Evolutionary conservation across 441 rosid genomes (phyloP), one percentile per base, ranked within the genome.

Genomic region (Pelargonium citronellum): DNA sequence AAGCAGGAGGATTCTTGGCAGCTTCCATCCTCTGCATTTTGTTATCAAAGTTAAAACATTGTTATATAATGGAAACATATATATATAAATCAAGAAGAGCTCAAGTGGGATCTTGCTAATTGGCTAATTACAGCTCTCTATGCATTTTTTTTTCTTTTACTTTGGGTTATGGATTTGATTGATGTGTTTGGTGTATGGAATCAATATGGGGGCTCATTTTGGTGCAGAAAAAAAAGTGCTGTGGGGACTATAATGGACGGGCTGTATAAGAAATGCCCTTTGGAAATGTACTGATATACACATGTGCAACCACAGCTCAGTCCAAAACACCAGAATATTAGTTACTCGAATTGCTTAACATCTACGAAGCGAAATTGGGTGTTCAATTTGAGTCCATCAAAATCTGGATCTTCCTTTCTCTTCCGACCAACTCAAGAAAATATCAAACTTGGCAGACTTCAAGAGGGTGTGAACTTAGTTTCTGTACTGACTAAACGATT

Each of bases 161-260:
- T 44, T 43, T 65, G 63, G 13, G 70, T 67, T 58, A 19, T 51
- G 49, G 79, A 78, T 81, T 78, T 85, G 91, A 87, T 85, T 85
- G 91, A 85, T 84, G 82, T 82, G 83, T 57, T 71, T 71, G 73
- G 74, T 10, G 8, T 75, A 68, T 80, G 86, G 82, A 83, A 85
- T 79, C 82, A 53, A 81, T 67, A n/a, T n/a, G 71, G 76, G 77
- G 66, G 13, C 64, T 81, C 74, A 74, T 75, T 74, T 67, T 27
- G 30, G 72, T 58, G 69, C 55, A 68, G 75, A 75, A 66, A 58
- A 71, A 17, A 57, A 71, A 30, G 64, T 67, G 74, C 78, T 71
- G 44, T 83, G 87, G 88, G 91, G 86, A 80, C 86, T 51, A 37
- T 4, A 78, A 83, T 66, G 86, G 82, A 83, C 67, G 91, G 87